A percentile compares a stretch with the other conserved stretches of the same genome.
phyloP scores from a whole-genome alignment of 2,329 filamentous ascomycete genomes.

The Fusarium udum region DNA sequence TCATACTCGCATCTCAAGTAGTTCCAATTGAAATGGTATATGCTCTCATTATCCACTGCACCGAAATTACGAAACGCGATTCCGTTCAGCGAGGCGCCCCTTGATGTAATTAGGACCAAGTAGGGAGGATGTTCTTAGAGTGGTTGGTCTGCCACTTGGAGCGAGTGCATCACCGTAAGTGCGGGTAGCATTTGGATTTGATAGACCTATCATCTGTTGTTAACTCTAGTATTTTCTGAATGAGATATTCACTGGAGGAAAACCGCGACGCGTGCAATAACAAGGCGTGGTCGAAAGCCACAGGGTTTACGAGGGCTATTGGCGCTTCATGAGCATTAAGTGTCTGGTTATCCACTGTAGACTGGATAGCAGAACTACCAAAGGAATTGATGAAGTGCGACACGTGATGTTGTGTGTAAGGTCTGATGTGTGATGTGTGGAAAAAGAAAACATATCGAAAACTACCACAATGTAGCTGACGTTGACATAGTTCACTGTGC shows the following conservation, averaged over 20 bases:
- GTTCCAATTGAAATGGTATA: accelerated
- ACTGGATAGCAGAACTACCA: background rate
- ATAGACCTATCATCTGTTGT: background rate
- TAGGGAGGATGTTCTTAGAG: background rate
- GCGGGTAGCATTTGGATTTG: accelerated
- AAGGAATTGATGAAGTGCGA: background rate
- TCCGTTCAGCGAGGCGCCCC: background rate
- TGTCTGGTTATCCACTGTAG: no score
- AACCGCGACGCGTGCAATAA: background rate
- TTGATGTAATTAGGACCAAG: background rate
- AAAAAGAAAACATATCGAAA: background rate
- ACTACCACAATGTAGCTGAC: background rate
- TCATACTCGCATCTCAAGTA: background rate
- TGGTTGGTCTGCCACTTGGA: background rate
- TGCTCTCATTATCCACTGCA: background rate
- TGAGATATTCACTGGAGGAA: background rate
- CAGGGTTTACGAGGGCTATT: no score
- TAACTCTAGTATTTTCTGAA: background rate
- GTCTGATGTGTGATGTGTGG: background rate
- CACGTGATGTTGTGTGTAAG: background rate
- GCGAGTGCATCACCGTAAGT: no score
- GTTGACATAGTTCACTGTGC: accelerated
- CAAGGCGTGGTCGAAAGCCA: background rate
- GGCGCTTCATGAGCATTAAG: no score
- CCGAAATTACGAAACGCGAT: background rate